Conservation (phyloP, 805 yeast genomes). For the Candida palmyrensis region DNA sequence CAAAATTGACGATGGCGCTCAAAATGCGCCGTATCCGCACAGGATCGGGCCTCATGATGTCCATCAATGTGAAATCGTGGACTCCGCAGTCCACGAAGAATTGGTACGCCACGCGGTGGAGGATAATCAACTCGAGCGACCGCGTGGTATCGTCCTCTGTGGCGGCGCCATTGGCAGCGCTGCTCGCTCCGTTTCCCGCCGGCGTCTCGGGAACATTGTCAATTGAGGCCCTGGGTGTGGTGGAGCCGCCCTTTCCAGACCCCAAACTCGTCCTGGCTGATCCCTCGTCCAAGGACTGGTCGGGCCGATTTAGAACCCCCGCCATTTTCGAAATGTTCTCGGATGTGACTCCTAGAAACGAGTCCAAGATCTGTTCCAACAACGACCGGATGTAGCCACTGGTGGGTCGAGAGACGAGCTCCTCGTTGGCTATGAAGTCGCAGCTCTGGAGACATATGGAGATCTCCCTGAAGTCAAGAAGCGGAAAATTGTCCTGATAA, state of each 20-base stretch:
- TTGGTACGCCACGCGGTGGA: slow-evolving; percentile 1
- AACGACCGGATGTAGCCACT: slow-evolving; percentile 49
- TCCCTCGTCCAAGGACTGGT: not conserved
- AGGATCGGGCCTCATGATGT: slow-evolving; percentile 75
- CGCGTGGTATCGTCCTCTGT: slow-evolving; percentile 11
- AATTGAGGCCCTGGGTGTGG: too few species aligned
- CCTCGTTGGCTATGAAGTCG: slow-evolving; percentile 58
- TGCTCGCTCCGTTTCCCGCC: slow-evolving; percentile 6
- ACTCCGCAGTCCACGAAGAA: slow-evolving; percentile 73
- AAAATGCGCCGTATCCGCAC: slow-evolving; percentile 56
- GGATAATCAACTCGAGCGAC: not conserved
- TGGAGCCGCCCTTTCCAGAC: too few species aligned
- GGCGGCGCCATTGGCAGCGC: not conserved
- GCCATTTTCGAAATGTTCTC: slow-evolving; percentile 19
- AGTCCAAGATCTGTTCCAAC: slow-evolving; percentile 57
- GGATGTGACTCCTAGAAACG: slow-evolving; percentile 49
- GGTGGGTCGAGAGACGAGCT: slow-evolving; percentile 53
- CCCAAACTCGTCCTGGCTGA: slow-evolving; percentile 6
- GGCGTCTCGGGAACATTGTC: slow-evolving; percentile 3
- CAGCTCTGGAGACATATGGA: slow-evolving; percentile 56
- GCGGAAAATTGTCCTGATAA: slow-evolving; percentile 50
- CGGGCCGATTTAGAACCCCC: slow-evolving; percentile 5
- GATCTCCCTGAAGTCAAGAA: slow-evolving; percentile 56
- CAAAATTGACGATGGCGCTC: slow-evolving; percentile 83
- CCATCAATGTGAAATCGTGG: slow-evolving; percentile 69